A percentile compares a stretch with the other conserved stretches of the same genome.
phyloP scores from a whole-genome alignment of 2,329 filamentous ascomycete species.

The Calonectria crousiana region DNA sequence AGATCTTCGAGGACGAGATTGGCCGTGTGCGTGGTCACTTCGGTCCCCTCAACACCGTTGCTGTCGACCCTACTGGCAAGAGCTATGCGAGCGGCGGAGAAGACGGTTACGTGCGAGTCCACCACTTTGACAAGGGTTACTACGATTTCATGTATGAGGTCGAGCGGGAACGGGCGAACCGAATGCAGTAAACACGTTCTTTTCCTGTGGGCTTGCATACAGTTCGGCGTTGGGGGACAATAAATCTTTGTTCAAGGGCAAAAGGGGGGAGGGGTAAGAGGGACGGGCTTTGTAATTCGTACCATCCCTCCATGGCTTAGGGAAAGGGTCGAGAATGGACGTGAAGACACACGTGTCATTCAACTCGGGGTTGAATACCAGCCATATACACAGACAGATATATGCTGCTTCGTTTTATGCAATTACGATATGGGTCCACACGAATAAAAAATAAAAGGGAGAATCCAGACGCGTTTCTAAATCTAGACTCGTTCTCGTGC shows the following conservation, averaged over 20 bases:
- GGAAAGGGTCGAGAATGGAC: conserved; percentile 44
- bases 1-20: conserved; percentile 99
- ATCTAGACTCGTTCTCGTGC: conserved; percentile 36
- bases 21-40: conserved; percentile 97
- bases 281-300: conserved; percentile 47
- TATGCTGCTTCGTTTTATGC: conserved; percentile 37
- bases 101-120: conserved; percentile 97
- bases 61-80: conserved; percentile 90
- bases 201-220: conserved; percentile 58
- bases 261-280: conserved; percentile 43
- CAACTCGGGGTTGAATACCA: conserved; percentile 27
- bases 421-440: conserved; percentile 34
- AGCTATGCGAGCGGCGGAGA: conserved; percentile 96
- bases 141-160: conserved; percentile 99
- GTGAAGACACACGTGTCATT: conserved; percentile 33
- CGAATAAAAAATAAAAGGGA: conserved; percentile 22
- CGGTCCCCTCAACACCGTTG: conserved; percentile 95
- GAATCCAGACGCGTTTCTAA: conserved; percentile 33
- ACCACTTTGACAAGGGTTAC: conserved; percentile 98
- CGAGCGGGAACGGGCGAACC: conserved; percentile 81
- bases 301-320: conserved; percentile 46
- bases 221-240: conserved; percentile 55
- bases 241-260: conserved; percentile 47
- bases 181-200: conserved; percentile 51
- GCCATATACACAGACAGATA: conserved; percentile 28